Percentiles rank a stretch among this genome's conserved stretches.
phyloP scores from a whole-genome alignment of 345 rosid genomes.

The Rhodamnia rubescens region DNA sequence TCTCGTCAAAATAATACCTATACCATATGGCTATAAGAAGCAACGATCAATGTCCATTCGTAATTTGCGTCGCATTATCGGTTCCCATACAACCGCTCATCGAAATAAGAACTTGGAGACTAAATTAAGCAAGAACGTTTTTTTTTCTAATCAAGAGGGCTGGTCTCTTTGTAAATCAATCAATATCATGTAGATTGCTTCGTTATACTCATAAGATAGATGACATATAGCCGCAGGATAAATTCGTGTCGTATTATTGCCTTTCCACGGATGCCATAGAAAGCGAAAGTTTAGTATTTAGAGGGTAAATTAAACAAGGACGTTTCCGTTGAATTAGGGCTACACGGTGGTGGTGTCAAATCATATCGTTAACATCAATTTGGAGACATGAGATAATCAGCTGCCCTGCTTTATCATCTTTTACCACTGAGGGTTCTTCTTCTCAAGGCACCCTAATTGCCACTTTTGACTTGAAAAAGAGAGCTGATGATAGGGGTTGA shows the following conservation, averaged over 20 bases:
- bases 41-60: neutral
- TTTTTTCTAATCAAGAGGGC: neutral
- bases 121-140: no score
- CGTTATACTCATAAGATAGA: neutral
- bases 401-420: neutral
- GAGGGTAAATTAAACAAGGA: neutral
- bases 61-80: neutral
- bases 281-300: neutral
- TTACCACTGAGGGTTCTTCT: neutral
- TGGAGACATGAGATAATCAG: neutral
- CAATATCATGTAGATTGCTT: neutral
- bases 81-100: neutral
- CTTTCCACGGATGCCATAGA: neutral
- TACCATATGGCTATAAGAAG: neutral
- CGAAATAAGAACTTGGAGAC: neutral
- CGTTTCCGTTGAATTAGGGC: neutral
- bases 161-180: neutral
- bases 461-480: neutral
- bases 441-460: neutral
- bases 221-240: rapidly evolving
- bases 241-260: neutral
- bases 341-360: neutral
- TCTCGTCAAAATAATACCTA: neutral
- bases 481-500: neutral
- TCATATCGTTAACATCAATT: neutral